Evolutionary conservation across 2,329 filamentous ascomycete species (phyloP), one percentile per base, ranked within the genome.

Genomic region (Aspergillus awamori): DNA sequence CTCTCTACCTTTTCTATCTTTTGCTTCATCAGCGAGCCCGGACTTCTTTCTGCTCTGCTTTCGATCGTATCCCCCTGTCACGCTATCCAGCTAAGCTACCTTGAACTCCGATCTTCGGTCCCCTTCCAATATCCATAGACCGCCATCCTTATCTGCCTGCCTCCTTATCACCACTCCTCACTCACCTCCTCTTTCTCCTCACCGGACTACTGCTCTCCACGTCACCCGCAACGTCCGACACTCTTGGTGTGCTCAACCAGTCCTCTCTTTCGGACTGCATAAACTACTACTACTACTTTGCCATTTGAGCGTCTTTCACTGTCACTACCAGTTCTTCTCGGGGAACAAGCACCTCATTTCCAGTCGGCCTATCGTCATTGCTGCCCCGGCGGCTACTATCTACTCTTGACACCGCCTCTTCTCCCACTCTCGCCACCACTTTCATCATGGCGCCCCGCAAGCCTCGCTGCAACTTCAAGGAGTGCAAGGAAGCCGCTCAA

Each of bases 401-500:
- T 36, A 36, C 33, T 36, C 33, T 36, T 15, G 33, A 36, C 33
- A 36, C 45, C 58, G 59, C 53, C 58, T 58, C 60, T 62, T 55
- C 24, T 36, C 20, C 17, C 45, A 28, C n/a, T 53, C 59, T 63
- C 24, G 49, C 60, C 53, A 56, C 58, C 57, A 61, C 56, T 58
- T 41, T 58, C 76, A 74, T 58, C 65, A 77, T 76, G 72, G 70
- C 76, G 73, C 76, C 86, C 22, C 85, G 86, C 48, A 78, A 88
- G 68, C 86, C 85, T 64, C 89, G 91, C 70, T 98, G 95, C 84
- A 89, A 85, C 67, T 93, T 91, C 82, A 93, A 94, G 80, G 89
- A 93, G 69, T 98, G 95, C 87, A 92, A 88, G 75, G 89, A 92
- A 70, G 86, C 86, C 30, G 93, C 93, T 15, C 93, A 97, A 79